phyloP scores from a whole-genome alignment of 2,329 filamentous ascomycete species.

The Fusarium sp. region DNA sequence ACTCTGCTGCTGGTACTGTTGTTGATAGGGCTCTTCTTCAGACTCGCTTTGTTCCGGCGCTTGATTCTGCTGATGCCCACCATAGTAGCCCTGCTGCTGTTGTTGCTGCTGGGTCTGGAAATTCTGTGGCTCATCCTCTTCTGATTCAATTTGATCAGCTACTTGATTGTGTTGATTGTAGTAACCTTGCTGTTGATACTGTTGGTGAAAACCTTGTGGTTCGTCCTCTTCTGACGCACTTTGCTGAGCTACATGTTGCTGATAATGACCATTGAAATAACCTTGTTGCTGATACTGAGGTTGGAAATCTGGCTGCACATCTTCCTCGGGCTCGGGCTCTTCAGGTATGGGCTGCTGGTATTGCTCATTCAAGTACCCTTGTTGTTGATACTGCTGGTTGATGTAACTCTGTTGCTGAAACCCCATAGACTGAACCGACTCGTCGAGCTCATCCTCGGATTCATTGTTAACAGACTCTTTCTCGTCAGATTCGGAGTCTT shows the following conservation, averaged over 20 bases:
- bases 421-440: background rate
- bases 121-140: background rate
- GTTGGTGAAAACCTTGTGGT: background rate
- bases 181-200: background rate
- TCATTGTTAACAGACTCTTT: background rate
- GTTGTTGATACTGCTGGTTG: background rate
- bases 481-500: background rate
- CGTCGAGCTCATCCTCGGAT: background rate
- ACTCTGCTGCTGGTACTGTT: background rate
- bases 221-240: background rate
- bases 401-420: background rate
- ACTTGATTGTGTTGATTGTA: background rate
- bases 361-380: background rate
- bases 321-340: background rate
- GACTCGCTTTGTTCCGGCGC: background rate
- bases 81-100: background rate
- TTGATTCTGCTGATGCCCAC: background rate
- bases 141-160: background rate
- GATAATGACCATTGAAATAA: background rate
- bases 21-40: background rate
- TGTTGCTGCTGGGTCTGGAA: background rate
- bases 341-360: background rate
- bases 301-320: background rate
- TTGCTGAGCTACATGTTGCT: background rate
- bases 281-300: background rate